Conservation (phyloP, 352 stramenopile species). For the Heterotrichella gracilis region DNA sequence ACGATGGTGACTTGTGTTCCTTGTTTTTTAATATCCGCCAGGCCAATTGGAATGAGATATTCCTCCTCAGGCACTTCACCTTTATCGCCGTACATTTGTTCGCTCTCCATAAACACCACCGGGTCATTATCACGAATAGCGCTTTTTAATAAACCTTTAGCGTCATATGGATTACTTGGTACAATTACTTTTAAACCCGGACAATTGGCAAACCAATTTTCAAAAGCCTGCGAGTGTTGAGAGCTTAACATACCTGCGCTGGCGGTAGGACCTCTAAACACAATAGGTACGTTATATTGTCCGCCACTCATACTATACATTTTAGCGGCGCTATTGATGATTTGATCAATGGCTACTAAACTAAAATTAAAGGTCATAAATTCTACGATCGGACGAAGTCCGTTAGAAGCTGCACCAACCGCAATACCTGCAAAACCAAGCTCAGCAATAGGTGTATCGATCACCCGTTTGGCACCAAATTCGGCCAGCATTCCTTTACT, state of each 20-base stretch:
- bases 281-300: conserved; percentile 82
- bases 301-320: conserved; percentile 96
- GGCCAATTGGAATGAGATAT: conserved; percentile 83
- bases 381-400: conserved; percentile 83
- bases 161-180: conserved; percentile 82
- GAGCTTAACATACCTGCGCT: conserved; percentile 73
- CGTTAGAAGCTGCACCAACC: conserved; percentile 68
- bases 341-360: conserved; percentile 98
- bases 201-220: conserved; percentile 76
- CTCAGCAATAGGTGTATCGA: conserved; percentile 98
- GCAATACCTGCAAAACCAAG: conserved; percentile 64
- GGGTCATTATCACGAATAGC: conserved; percentile 96
- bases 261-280: conserved; percentile 93
- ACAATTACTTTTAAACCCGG: conserved; percentile 87
- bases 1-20: conserved; percentile 90
- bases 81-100: conserved; percentile 79
- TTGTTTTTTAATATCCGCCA: conserved; percentile 82
- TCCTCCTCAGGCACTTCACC: conserved; percentile 94
- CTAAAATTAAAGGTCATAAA: conserved; percentile 99
- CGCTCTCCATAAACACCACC: conserved; percentile 90
- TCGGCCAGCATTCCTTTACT: conserved; percentile 49
- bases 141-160: conserved; percentile 86
- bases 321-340: conserved; percentile 97
- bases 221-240: conserved; percentile 98
- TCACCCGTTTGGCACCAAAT: conserved; percentile 94